These are phyloP conservation scores for Phaffomyces antillensis DNA, from an alignment of 805 yeast genomes.

Conservation along the genomic window DNA sequence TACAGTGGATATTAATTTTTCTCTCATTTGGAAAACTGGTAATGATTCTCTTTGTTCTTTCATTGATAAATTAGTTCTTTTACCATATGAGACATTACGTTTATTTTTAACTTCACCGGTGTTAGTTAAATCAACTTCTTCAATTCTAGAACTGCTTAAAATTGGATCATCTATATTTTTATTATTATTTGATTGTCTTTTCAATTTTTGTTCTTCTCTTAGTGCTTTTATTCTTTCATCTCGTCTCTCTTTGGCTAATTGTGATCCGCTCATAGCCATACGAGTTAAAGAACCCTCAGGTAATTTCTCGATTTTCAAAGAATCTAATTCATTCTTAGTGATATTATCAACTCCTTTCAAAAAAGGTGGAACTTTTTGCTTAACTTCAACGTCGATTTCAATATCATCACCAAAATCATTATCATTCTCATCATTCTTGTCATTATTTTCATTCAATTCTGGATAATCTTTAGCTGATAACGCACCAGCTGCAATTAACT, in stretches of 20 bases:
- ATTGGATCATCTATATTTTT: constrained; percentile 34
- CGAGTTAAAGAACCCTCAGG: constrained; percentile 77
- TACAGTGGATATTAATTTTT: constrained; percentile 51
- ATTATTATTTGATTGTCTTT: constrained; percentile 33
- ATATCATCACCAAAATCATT: constrained; percentile 28
- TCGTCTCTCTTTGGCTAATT: constrained; percentile 54
- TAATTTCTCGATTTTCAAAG: constrained; percentile 53
- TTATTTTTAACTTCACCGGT: constrained; percentile 13
- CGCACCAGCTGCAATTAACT: constrained; percentile 74
- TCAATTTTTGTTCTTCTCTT: constrained; percentile 51
- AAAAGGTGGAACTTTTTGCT: constrained; percentile 64
- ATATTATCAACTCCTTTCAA: constrained; percentile 41
- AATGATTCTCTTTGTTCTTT: constrained; percentile 50
- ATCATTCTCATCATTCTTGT: constrained; percentile 9
- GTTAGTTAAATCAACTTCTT: constrained; percentile 24
- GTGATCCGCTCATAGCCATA: constrained; percentile 72
- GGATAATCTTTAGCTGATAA: constrained; percentile 63
- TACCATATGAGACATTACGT: constrained; percentile 29
- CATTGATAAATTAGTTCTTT: constrained; percentile 33
- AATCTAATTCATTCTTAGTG: constrained; percentile 24
- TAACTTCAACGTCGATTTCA: constrained; percentile 68
- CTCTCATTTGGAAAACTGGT: constrained; percentile 73
- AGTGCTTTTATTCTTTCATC: constrained; percentile 48
- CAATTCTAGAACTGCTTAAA: constrained; percentile 9
- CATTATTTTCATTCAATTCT: constrained; percentile 39